These are phyloP conservation scores for Alternaria sp. DNA, from an alignment of 2,329 filamentous ascomycete genomes.

Conservation along the genomic window DNA sequence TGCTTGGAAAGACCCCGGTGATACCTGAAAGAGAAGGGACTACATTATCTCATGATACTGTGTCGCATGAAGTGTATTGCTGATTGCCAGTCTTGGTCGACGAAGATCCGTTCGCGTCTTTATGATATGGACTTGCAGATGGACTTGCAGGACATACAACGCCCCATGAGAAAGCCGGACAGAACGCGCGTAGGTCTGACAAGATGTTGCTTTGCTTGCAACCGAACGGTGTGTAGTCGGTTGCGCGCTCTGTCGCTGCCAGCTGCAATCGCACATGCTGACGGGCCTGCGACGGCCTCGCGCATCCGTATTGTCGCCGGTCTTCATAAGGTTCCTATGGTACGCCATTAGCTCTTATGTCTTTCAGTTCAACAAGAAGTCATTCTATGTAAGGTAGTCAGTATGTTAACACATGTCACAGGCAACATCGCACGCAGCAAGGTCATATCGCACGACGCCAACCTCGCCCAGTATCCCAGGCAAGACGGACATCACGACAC, in stretches of 20 bases:
- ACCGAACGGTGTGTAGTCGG: not conserved
- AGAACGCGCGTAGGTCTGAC: not conserved
- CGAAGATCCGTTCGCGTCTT: not conserved
- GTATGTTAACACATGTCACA: not conserved
- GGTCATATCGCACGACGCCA: not conserved
- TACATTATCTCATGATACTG: not conserved
- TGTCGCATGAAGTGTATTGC: not conserved
- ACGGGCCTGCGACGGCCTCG: not conserved
- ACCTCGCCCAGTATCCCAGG: not conserved
- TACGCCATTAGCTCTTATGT: not conserved
- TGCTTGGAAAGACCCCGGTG: not conserved
- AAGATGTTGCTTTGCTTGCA: not conserved
- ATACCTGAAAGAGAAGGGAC: not conserved
- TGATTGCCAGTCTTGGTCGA: not conserved
- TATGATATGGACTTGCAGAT: not conserved
- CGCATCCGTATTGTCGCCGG: not conserved
- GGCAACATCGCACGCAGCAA: not conserved
- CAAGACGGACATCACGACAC: not conserved
- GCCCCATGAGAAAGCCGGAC: not conserved
- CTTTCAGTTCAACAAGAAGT: not conserved
- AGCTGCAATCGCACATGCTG: not conserved
- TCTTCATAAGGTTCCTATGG: not conserved
- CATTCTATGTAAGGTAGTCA: not conserved
- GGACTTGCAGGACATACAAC: not conserved
- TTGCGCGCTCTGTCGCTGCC: not conserved